phyloP scores from a whole-genome alignment of 1,139 yeast genomes.

The Hyphopichia buzzinii region DNA sequence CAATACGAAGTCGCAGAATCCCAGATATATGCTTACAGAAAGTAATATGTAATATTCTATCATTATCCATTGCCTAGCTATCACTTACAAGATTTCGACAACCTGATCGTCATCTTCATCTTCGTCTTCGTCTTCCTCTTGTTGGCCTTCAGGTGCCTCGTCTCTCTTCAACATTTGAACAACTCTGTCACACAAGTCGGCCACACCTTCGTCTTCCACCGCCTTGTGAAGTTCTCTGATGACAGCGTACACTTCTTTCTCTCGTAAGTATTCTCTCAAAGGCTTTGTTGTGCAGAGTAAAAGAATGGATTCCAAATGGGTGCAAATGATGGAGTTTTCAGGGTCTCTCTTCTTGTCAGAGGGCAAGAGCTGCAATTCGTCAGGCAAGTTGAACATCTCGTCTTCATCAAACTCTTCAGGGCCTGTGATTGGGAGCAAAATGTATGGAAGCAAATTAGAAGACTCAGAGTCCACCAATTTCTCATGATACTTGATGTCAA shows the following conservation, averaged over 20 bases:
- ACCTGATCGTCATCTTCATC: conserved; percentile 42
- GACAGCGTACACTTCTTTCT: conserved; percentile 77
- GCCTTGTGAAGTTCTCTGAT: conserved; percentile 82
- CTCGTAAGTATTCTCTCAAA: conserved; percentile 74
- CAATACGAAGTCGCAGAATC: background rate
- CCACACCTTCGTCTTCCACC: conserved; percentile 59
- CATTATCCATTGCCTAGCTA: too few species aligned
- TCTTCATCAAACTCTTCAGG: conserved; percentile 79
- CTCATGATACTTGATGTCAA: conserved; percentile 71
- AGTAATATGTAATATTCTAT: too few species aligned
- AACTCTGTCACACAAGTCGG: conserved; percentile 67
- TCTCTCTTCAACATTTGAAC: conserved; percentile 93
- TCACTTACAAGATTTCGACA: conserved; percentile 48
- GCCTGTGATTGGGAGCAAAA: conserved; percentile 80
- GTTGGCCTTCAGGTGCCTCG: conserved; percentile 50
- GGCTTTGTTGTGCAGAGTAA: conserved; percentile 72
- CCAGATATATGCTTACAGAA: background rate
- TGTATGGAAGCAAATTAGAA: conserved; percentile 76
- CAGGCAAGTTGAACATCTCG: conserved; percentile 85
- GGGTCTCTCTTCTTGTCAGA: conserved; percentile 80
- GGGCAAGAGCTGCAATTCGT: conserved; percentile 77
- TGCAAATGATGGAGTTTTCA: conserved; percentile 57
- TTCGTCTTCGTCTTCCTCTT: conserved; percentile 20
- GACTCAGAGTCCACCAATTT: conserved; percentile 56
- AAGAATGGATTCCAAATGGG: conserved; percentile 74